Evolutionary conservation across 768 basidiomycete genomes (phyloP).

Genomic region (Saitozyma podzolica): DNA sequence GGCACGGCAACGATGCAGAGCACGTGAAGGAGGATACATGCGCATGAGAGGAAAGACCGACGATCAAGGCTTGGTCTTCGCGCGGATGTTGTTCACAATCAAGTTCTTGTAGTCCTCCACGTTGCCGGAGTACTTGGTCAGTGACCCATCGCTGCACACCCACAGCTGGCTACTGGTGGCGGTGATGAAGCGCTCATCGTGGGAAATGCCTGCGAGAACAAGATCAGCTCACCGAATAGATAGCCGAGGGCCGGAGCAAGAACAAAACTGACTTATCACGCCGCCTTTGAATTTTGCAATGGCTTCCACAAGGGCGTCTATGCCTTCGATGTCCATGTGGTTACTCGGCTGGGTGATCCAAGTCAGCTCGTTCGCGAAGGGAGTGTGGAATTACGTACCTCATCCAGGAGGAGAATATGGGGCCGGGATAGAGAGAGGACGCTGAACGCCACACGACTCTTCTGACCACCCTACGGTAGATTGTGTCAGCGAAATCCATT

Average conservation of each 20-base stretch:
- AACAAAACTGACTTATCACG: constrained; percentile 68
- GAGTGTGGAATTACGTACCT: constrained; percentile 59
- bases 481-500: neutral
- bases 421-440: constrained; percentile 80
- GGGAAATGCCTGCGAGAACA: constrained; percentile 48
- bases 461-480: constrained; percentile 72
- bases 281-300: constrained; percentile 76
- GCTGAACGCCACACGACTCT: constrained; percentile 91
- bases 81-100: constrained; percentile 9
- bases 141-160: constrained; percentile 84
- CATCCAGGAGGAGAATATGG: constrained; percentile 89
- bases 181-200: constrained; percentile 88
- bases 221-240: too few species aligned
- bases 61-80: constrained; percentile 13
- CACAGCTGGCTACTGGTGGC: constrained; percentile 77
- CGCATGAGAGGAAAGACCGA: too few species aligned
- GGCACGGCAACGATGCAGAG: too few species aligned
- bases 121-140: constrained; percentile 81
- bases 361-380: neutral
- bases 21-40: too few species aligned
- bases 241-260: constrained; percentile 36
- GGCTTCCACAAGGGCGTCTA: constrained; percentile 90
- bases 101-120: constrained; percentile 79
- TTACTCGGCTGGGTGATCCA: constrained; percentile 70
- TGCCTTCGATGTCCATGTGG: constrained; percentile 95